These are phyloP conservation scores for Trichoderma sp. DNA, from an alignment of 2,329 filamentous ascomycete species.

Conservation along the genomic window DNA sequence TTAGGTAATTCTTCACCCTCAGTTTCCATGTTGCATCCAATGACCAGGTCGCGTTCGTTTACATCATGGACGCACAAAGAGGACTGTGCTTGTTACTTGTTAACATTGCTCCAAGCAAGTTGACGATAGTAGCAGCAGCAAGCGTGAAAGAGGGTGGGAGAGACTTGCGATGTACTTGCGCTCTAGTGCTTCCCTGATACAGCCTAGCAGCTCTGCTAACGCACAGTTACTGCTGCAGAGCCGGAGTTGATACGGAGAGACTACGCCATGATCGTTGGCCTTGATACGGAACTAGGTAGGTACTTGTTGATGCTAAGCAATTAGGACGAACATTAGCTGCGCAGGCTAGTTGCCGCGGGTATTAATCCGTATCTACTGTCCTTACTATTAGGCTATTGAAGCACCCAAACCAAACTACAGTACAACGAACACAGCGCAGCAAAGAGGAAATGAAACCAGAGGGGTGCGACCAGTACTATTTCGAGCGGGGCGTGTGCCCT, in stretches of 20 bases:
- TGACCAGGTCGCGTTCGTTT: background rate
- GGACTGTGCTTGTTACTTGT: background rate
- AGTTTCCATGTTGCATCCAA: background rate
- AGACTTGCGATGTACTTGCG: background rate
- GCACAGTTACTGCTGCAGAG: background rate
- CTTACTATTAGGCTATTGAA: background rate
- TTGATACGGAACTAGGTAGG: background rate
- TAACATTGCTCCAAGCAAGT: background rate
- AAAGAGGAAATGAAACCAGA: background rate
- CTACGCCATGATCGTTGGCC: background rate
- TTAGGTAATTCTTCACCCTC: background rate
- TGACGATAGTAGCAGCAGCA: background rate
- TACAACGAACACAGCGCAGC: background rate
- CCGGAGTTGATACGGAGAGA: slow-evolving; percentile 9
- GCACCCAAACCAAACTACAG: background rate
- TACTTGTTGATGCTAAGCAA: background rate
- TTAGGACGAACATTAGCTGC: slow-evolving; percentile 4
- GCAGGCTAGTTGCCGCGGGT: background rate
- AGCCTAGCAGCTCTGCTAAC: background rate
- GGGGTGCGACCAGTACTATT: background rate
- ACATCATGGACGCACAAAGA: background rate
- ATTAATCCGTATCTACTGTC: background rate
- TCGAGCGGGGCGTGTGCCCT: background rate
- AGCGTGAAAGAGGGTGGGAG: background rate
- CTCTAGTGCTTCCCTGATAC: background rate